Evolutionary conservation across 192 early-diverging fungal genomes (phyloP).

Genomic region (Chytriomyces confervae): DNA sequence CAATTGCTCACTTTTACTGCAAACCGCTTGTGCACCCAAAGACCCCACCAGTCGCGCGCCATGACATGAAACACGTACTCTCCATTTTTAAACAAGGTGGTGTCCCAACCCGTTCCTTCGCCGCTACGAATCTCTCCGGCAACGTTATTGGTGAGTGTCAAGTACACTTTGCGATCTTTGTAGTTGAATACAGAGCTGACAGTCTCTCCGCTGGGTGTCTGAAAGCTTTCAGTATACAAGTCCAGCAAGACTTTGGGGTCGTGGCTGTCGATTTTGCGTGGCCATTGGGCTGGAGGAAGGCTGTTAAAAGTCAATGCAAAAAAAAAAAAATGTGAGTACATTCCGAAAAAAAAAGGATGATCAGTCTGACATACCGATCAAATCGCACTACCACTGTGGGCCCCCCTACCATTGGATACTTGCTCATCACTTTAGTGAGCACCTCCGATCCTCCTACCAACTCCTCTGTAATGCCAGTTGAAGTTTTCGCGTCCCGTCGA

Average conservation of each 20-base stretch:
- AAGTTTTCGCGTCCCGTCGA: neutral
- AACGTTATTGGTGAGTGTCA: slow-evolving; percentile 9
- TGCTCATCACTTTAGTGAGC: too few species aligned
- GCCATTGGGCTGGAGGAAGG: slow-evolving; percentile 21
- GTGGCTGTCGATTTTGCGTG: neutral
- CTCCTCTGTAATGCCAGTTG: neutral
- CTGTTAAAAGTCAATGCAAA: neutral
- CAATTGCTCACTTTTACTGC: slow-evolving; percentile 10
- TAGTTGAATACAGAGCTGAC: slow-evolving; percentile 5
- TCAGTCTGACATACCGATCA: neutral
- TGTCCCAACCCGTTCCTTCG: slow-evolving; percentile 18
- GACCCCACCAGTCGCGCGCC: slow-evolving; percentile 20
- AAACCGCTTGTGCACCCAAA: slow-evolving; percentile 6
- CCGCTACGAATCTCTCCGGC: slow-evolving; percentile 1
- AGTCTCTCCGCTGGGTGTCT: neutral
- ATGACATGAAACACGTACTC: slow-evolving; percentile 22
- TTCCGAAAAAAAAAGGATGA: neutral
- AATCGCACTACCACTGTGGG: neutral
- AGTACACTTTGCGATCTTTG: neutral
- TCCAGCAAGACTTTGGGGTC: slow-evolving; percentile 1
- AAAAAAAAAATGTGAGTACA: neutral
- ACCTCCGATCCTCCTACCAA: neutral
- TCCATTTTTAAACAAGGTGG: slow-evolving; percentile 2
- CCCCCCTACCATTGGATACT: neutral
- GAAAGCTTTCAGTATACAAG: neutral